phyloP scores from a whole-genome alignment of 805 yeast species.

The Ogataea siamensis region DNA sequence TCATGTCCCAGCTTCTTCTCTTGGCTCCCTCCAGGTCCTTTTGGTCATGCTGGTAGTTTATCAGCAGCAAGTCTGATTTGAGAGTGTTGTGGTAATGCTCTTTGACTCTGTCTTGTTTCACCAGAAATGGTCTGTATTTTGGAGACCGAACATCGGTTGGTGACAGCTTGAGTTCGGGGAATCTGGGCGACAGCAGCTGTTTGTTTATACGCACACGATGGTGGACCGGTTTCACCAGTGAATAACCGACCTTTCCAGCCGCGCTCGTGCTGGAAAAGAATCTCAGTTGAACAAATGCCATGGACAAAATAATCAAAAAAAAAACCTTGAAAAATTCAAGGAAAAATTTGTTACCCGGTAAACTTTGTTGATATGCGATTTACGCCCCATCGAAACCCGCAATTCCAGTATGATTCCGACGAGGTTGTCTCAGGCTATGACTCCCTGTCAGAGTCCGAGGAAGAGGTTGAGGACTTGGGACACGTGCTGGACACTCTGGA shows the following conservation, averaged over 20 bases:
- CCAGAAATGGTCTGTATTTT: conserved; percentile 67
- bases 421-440: conserved; percentile 29
- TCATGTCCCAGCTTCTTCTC: conserved; percentile 79
- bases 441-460: conserved; percentile 24
- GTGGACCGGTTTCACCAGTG: conserved; percentile 88
- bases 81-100: conserved; percentile 77
- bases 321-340: conserved; percentile 1
- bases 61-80: conserved; percentile 72
- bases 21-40: conserved; percentile 58
- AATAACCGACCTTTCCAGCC: conserved; percentile 52
- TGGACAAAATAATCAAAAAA: conserved; percentile 2
- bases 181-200: conserved; percentile 68
- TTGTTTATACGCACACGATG: conserved; percentile 80
- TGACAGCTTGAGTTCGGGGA: conserved; percentile 62
- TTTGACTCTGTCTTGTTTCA: conserved; percentile 74
- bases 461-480: conserved; percentile 11
- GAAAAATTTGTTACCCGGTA: conserved; percentile 9
- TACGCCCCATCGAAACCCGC: conserved; percentile 27
- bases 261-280: conserved; percentile 33
- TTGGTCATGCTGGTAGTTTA: conserved; percentile 69
- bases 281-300: conserved; percentile 10
- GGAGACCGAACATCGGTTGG: conserved; percentile 79
- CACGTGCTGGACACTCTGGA: conserved; percentile 5
- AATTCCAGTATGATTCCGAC: conserved; percentile 22
- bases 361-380: conserved; percentile 25